phyloP scores from a whole-genome alignment of 129 eudicot genomes.

The Pittosporum tobira region DNA sequence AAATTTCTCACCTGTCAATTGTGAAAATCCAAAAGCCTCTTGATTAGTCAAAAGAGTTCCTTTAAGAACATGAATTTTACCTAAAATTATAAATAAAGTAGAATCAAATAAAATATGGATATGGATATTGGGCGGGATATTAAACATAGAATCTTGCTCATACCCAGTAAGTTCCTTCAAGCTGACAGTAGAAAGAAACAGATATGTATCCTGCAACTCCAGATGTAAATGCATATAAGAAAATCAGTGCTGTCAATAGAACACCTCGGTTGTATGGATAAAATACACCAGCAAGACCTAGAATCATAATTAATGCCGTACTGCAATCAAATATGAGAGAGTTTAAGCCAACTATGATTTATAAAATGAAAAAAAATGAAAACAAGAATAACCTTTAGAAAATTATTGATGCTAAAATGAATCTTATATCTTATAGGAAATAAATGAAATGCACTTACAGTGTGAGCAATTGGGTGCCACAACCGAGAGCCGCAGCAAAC shows the following conservation, averaged over 20 bases:
- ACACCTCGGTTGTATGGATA: slow-evolving; percentile 17
- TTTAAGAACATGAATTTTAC: background rate
- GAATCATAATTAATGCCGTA: background rate
- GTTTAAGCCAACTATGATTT: background rate
- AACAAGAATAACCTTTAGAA: background rate
- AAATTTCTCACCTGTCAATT: slow-evolving; percentile 20
- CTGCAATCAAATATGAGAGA: background rate
- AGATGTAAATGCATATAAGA: slow-evolving; percentile 10
- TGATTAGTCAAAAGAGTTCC: background rate
- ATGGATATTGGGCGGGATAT: too few species aligned
- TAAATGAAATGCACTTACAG: too few species aligned
- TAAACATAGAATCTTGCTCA: too few species aligned
- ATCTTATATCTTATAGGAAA: too few species aligned
- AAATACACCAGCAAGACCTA: slow-evolving; percentile 10
- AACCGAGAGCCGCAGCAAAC: slow-evolving; percentile 9
- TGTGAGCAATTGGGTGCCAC: slow-evolving; percentile 4
- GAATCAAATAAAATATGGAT: background rate
- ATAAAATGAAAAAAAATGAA: background rate
- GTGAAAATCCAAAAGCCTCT: too few species aligned
- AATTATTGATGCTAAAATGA: too few species aligned
- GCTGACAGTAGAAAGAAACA: slow-evolving; percentile 4
- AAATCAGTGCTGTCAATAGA: slow-evolving; percentile 7
- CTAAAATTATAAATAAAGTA: background rate
- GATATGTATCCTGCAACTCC: slow-evolving; percentile 6
- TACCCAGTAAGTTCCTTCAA: slow-evolving; percentile 11